Evolutionary conservation across 169 alveolate genomes (phyloP).

Genomic region (Eimeria zaria): DNA sequence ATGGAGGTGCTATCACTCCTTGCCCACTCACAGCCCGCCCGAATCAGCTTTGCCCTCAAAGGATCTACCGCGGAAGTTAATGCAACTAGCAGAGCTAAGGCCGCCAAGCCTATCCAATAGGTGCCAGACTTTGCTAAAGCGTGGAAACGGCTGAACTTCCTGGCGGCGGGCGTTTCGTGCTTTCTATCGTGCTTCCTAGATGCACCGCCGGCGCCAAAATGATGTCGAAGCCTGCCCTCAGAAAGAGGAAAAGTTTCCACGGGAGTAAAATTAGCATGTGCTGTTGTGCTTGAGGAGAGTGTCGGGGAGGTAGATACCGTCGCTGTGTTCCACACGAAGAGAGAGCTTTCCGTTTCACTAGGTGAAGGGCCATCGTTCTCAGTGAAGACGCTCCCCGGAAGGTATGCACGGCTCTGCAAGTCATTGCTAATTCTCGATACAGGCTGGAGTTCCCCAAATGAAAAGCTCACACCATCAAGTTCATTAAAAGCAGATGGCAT

Average conservation of each 20-base stretch:
- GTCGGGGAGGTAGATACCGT: not conserved
- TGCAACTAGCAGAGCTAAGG: not conserved
- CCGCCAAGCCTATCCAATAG: slow-evolving; percentile 5
- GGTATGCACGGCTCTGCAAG: slow-evolving; percentile 19
- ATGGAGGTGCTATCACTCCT: not conserved
- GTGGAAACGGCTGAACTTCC: not conserved
- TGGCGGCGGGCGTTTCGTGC: not conserved
- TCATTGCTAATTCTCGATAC: not conserved
- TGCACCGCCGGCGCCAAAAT: not conserved
- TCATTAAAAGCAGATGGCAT: slow-evolving; percentile 13
- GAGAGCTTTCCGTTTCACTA: slow-evolving; percentile 19
- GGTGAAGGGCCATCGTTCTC: slow-evolving; percentile 25
- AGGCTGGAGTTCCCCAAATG: slow-evolving; percentile 27
- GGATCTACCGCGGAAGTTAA: slow-evolving; percentile 18
- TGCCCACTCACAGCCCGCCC: slow-evolving; percentile 23
- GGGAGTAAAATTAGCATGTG: not conserved
- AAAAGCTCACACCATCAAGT: not conserved
- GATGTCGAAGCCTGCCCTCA: not conserved
- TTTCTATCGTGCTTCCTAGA: not conserved
- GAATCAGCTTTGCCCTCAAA: not conserved
- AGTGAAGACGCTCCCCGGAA: not conserved
- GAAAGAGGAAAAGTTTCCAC: not conserved
- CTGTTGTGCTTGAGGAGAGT: not conserved
- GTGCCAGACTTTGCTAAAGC: not conserved
- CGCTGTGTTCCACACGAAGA: slow-evolving; percentile 13